Conservation (phyloP, 768 basidiomycete species). For the Suillus subalutaceus region DNA sequence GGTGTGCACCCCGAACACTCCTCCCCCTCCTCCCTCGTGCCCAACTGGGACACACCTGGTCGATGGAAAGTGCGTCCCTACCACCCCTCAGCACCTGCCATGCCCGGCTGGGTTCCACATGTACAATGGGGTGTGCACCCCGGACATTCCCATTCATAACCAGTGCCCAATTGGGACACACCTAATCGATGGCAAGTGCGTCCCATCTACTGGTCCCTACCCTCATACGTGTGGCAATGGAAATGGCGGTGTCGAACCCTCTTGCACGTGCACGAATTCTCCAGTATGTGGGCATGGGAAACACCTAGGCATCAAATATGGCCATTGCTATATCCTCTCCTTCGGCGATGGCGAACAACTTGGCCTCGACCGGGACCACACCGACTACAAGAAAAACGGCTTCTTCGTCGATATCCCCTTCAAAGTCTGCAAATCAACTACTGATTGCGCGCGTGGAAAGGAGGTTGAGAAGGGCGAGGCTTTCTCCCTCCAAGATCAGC, state of each 20-base stretch:
- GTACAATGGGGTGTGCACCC: too few relatives aligned
- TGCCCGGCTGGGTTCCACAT: too few relatives aligned
- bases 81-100: too few relatives aligned
- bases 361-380: not conserved
- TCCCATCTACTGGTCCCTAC: too few relatives aligned
- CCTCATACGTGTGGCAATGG: not conserved
- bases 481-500: slow-evolving; percentile 1
- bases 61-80: too few relatives aligned
- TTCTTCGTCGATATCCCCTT: slow-evolving; percentile 1
- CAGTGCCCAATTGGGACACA: too few relatives aligned
- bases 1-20: not conserved
- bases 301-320: not conserved
- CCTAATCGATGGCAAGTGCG: too few relatives aligned
- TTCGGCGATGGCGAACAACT: not conserved
- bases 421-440: not conserved
- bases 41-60: too few relatives aligned
- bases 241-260: not conserved
- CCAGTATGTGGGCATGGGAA: not conserved
- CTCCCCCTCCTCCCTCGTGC: too few relatives aligned
- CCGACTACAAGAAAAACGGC: not conserved
- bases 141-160: too few relatives aligned
- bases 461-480: not conserved
- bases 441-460: not conserved
- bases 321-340: not conserved
- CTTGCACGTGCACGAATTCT: not conserved